Evolutionary conservation across 73 alveolate genomes (phyloP), one percentile per base, ranked within the genome.

Genomic region (Paramecium sexaurelia): DNA sequence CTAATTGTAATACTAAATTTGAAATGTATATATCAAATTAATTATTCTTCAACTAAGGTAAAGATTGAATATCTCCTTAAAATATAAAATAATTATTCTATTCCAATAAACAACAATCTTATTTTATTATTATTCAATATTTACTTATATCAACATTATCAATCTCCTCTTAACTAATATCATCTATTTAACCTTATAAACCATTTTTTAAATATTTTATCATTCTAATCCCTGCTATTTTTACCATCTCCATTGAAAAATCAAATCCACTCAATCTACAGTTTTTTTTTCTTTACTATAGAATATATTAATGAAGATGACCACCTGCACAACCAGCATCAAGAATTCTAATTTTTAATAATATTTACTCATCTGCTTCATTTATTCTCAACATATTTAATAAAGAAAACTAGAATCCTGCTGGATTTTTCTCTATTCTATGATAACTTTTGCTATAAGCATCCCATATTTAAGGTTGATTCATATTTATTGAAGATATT

Each of bases 321-420:
- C 83, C 83, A 6, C 83, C 83, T 11, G 47, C 83, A 26, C 83
- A 66, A 26, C 83, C 83, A 26, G 83, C 43, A 66, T 66, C 83
- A 3, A 66, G 7, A 3, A 66, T 29, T 10, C 83, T 66, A 7
- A 5, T 66, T 29, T 11, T 5, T 66, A 15, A 3, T 13, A 13
- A 45, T 13, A 45, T 13, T 45, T 51, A 51, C 67, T 51, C 29
- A 17, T 51, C 27, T 51, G 27, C 67, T n/a, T 51, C 11, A 4
- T 51, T 17, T 7, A 51, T 0, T 51, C 67, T 51, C 11, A 51
- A n/a, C 67, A 51, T 51, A 3, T 51, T 51, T 4, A 51, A 1
- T 13, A 51, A 51, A 51, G 29, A n/a, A 4, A 51, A 17, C 22
- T 51, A 3, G 17, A 45, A 45, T 45, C 26, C 24, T 45, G 57